Evolutionary conservation across 2,329 filamentous ascomycete species (phyloP), one percentile per base, ranked within the genome.

Genomic region (Periconia sp.): DNA sequence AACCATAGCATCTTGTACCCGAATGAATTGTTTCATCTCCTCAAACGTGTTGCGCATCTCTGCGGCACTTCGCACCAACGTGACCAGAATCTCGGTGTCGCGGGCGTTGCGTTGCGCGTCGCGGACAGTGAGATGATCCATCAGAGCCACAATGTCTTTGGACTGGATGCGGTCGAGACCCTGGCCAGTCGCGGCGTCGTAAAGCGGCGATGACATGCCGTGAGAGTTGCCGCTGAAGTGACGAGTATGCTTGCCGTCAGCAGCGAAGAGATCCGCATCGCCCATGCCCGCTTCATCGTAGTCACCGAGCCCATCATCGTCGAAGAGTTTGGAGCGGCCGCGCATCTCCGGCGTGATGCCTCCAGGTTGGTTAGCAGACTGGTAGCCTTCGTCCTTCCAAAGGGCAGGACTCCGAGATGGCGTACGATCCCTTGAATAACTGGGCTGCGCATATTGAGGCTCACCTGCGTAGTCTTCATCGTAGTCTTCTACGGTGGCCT

Each of bases 31-130:
- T 77, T 94, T 96, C 80, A 99, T 88, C 59, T 96, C 92, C 54
- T 95, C 89, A 65, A 97, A 95, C 1, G 90, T 95, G 57, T 89
- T 95, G 52, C 92, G 89, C 92, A 97, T 97, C 72, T 99, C 94
- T 10, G 94, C 87, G 4, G 94, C 92, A 40, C 91, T 92, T 46
- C 92, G 87, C 48, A 99, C 94, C 22, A 99, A 82, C 0, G 94
- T 92, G 33, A 96, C 89, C 13, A 99, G 78, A 41, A 99, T 96
- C 71, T 99, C 94, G 0, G 94, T 97, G 61, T 99, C 94, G 31
- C 94, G 84, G 32, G 94, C 94, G 71, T 94, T 97, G 46, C 94
- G 86, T 73, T 97, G 92, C 28, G 92, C 94, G 73, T 99, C 94
- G 24, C 94, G 87, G 51, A 97, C 94, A 67, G 95, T 97, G 50